Conservation (phyloP, 2,329 filamentous ascomycete species). For the Tolypocladium ovalisporum region DNA sequence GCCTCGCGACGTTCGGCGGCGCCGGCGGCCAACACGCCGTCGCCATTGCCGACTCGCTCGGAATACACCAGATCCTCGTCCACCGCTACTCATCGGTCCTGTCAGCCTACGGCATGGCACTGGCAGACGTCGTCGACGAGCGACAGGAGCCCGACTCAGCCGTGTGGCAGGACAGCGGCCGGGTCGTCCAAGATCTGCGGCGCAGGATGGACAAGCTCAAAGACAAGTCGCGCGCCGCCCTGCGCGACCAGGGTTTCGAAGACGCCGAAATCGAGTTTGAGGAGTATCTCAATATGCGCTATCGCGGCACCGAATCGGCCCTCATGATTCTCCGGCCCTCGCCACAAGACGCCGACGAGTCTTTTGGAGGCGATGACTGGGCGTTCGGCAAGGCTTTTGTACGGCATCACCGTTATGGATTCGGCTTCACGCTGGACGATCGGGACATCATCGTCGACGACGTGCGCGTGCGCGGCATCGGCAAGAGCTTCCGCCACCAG, state of each 20-base stretch:
- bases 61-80: constrained; percentile 30
- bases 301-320: constrained; percentile 81
- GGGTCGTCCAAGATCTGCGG: constrained; percentile 51
- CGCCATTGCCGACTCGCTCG: constrained; percentile 29
- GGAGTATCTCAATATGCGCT: constrained; percentile 70
- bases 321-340: constrained; percentile 77
- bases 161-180: constrained; percentile 48
- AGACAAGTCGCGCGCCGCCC: constrained; percentile 55
- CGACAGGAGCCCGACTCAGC: constrained; percentile 36
- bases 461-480: constrained; percentile 28
- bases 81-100: constrained; percentile 34
- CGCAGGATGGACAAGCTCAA: constrained; percentile 71
- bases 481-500: constrained; percentile 67
- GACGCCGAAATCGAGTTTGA: constrained; percentile 32
- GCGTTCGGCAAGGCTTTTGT: constrained; percentile 78
- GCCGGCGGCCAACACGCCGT: constrained; percentile 33
- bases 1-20: constrained; percentile 25
- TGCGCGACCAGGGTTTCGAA: constrained; percentile 70
- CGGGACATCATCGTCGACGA: constrained; percentile 30
- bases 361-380: constrained; percentile 59
- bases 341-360: constrained; percentile 46
- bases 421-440: constrained; percentile 51
- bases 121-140: constrained; percentile 34
- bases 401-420: constrained; percentile 68
- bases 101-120: constrained; percentile 34